A percentile compares a stretch with the other conserved stretches of the same genome.
These are phyloP conservation scores for Podaxis rugospora DNA, from an alignment of 768 basidiomycete species.

Conservation along the genomic window DNA sequence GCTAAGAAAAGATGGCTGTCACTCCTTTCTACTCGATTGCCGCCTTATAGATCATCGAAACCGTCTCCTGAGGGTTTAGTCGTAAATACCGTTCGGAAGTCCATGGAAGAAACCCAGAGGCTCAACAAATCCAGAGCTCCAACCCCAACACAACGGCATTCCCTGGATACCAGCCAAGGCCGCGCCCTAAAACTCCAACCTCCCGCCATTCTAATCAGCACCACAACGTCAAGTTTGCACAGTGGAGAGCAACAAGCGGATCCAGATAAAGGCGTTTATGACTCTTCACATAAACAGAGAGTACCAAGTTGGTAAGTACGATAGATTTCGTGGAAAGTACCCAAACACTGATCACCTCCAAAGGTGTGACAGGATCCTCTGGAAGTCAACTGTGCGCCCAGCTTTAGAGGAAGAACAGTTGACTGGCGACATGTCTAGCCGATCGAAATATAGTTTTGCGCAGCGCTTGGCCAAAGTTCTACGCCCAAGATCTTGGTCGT, in stretches of 20 bases:
- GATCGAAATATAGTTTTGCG: slow-evolving; percentile 14
- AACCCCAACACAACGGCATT: background rate
- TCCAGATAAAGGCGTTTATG: slow-evolving; percentile 63
- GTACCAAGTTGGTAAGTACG: slow-evolving; percentile 75
- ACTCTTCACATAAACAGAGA: slow-evolving; percentile 75
- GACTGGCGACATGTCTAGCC: slow-evolving; percentile 14
- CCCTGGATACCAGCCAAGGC: slow-evolving; percentile 13
- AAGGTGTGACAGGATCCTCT: slow-evolving; percentile 84
- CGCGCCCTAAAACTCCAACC: slow-evolving; percentile 14
- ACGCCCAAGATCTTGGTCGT: slow-evolving; percentile 18
- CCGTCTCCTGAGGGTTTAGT: background rate
- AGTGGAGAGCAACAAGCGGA: slow-evolving; percentile 29
- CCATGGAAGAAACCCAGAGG: slow-evolving; percentile 15
- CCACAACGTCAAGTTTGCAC: slow-evolving; percentile 29
- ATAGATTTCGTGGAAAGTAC: background rate
- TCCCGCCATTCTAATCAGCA: slow-evolving; percentile 26
- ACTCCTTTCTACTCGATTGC: background rate
- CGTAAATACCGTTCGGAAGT: slow-evolving; percentile 11
- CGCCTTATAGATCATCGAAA: background rate
- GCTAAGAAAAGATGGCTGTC: slow-evolving; percentile 1
- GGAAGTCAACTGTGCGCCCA: slow-evolving; percentile 66
- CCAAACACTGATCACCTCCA: background rate
- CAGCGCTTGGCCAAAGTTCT: slow-evolving; percentile 34
- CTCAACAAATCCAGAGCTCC: slow-evolving; percentile 7
- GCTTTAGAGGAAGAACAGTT: slow-evolving; percentile 28